Evolutionary conservation across 805 yeast species (phyloP), one percentile per base, ranked within the genome.

Genomic region (Kuraishia ogatae): DNA sequence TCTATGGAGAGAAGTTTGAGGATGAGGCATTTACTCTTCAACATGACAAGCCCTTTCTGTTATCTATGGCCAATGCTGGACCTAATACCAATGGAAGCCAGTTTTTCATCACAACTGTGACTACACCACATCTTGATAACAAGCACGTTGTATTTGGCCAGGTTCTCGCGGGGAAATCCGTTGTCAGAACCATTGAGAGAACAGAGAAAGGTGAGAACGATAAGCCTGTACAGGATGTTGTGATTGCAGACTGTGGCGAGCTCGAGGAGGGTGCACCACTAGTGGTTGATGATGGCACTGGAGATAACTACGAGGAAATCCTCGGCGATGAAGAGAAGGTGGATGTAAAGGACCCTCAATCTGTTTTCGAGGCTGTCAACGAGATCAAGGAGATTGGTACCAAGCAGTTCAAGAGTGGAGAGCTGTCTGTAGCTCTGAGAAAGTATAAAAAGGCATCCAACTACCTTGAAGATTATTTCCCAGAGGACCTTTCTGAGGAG

Each of bases 51-150:
- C 98, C 98, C 54, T 92, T 87, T 70, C 76, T 94, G 61, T 79
- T 93, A 62, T 89, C 96, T 7, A 94, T 93, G 98, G 98, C 99
- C 56, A 93, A 93, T 66, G 89, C 97, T 3, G 98, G 98, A 19
- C 91, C 96, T 57, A 83, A 85, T 69, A 93, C 98, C 52, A 94
- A 94, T 66, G 98, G 98, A 0, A 90, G 97, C 1, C 98, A 93
- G 71, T 94, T 90, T 64, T 93, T 93, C 70, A 84, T 93, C 64
- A 93, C 99, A 26, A 89, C 97, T 2, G 94, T 83, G 1, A 84
- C 90, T 48, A 90, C 97, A 1, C 97, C 98, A 6, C 98, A 93
- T 71, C 80, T 94, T 61, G 93, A 94, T 67, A 96, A 93, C 24
- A 93, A 93, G 70, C 99, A 94, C 69, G 97, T 92, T 53, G 98